phyloP scores from a whole-genome alignment of 2,329 filamentous ascomycete species.

The Penicillium vulpinum region DNA sequence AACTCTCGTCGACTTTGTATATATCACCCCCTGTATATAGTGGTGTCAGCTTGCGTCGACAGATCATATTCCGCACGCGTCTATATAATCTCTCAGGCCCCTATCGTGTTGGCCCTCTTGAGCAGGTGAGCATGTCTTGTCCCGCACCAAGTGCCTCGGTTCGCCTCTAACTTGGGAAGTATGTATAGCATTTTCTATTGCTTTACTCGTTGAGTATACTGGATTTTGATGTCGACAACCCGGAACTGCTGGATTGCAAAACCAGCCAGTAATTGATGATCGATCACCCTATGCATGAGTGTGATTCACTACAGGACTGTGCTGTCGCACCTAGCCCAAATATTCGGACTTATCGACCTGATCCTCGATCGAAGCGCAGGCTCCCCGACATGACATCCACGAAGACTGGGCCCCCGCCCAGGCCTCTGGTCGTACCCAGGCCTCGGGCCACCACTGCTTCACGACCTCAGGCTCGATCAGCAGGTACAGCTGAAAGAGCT shows the following conservation, averaged over 20 bases:
- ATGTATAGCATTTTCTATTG: not conserved
- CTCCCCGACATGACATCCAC: conserved; percentile 26
- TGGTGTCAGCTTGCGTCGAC: conserved; percentile 10
- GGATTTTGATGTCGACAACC: conserved; percentile 7
- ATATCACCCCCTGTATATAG: conserved; percentile 21
- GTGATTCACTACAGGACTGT: conserved; percentile 26
- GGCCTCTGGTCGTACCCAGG: conserved; percentile 14
- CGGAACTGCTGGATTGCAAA: conserved; percentile 18
- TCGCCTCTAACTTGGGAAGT: conserved; percentile 9
- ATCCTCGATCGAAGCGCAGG: conserved; percentile 27
- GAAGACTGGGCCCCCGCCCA: conserved; percentile 10
- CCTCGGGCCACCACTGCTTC: conserved; percentile 10
- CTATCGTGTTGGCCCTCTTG: not conserved
- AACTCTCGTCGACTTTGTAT: conserved; percentile 4
- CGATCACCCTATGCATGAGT: conserved; percentile 32
- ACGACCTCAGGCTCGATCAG: conserved; percentile 30
- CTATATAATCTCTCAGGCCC: conserved; percentile 1
- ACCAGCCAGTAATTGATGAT: conserved; percentile 20
- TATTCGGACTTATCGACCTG: conserved; percentile 36
- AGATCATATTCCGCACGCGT: not conserved
- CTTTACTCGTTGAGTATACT: not conserved
- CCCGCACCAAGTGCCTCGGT: not conserved
- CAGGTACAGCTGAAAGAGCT: conserved; percentile 32
- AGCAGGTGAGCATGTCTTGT: conserved; percentile 11
- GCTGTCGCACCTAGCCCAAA: conserved; percentile 37